phyloP scores from a whole-genome alignment of 768 basidiomycete genomes.

The Trametes meyenii region DNA sequence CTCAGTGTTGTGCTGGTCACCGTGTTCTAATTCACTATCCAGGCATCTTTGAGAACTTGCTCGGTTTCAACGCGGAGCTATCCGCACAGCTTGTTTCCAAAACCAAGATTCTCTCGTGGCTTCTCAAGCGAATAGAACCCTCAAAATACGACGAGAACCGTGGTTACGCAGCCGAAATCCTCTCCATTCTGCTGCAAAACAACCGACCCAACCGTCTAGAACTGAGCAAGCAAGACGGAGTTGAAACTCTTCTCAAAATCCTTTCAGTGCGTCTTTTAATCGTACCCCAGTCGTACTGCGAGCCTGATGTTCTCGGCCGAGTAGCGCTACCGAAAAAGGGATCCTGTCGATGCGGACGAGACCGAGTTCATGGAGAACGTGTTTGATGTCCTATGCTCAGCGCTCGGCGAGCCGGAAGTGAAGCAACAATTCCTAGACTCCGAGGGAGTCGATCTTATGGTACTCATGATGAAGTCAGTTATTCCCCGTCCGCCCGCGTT shows the following conservation, averaged over 20 bases:
- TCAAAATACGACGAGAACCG: constrained; percentile 88
- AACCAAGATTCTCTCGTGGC: constrained; percentile 78
- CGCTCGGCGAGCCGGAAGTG: constrained; percentile 74
- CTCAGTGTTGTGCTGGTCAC: background rate
- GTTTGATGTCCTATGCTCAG: constrained; percentile 89
- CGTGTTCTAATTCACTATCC: background rate
- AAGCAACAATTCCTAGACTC: constrained; percentile 84
- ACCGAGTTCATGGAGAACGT: constrained; percentile 98
- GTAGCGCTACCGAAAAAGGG: constrained; percentile 85
- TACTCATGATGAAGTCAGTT: constrained; percentile 94
- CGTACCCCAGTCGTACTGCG: background rate
- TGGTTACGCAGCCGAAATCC: constrained; percentile 88
- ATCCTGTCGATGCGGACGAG: constrained; percentile 88
- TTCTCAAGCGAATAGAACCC: constrained; percentile 72
- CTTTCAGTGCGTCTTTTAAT: constrained; percentile 65
- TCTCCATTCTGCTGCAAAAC: constrained; percentile 88
- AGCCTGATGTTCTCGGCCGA: background rate
- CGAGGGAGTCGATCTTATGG: constrained; percentile 96
- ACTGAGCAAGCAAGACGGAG: constrained; percentile 73
- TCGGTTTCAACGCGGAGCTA: constrained; percentile 82
- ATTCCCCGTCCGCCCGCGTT: background rate
- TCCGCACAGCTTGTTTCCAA: constrained; percentile 70
- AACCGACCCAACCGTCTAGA: constrained; percentile 68
- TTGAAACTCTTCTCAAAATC: constrained; percentile 74
- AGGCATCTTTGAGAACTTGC: constrained; percentile 93